These are phyloP conservation scores for Pichia nakasei DNA, from an alignment of 805 yeast genomes.

Conservation along the genomic window DNA sequence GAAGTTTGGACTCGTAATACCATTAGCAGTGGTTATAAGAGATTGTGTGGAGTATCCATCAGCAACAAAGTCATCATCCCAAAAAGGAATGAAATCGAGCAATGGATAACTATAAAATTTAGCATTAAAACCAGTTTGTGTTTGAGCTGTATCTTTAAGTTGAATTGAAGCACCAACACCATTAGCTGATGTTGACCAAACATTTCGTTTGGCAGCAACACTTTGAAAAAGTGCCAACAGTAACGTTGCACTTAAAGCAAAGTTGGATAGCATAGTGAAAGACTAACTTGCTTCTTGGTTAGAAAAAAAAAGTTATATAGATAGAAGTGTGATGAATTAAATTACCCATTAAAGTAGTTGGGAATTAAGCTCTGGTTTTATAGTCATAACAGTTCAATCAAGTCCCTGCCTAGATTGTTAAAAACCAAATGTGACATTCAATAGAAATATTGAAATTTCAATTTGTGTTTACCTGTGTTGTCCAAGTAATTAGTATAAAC, in stretches of 20 bases:
- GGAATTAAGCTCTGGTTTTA: too few species aligned
- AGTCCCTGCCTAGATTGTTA: too few species aligned
- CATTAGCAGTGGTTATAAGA: not conserved
- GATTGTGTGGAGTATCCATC: not conserved
- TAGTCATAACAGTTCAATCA: too few species aligned
- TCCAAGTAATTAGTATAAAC: too few species aligned
- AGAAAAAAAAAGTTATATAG: not conserved
- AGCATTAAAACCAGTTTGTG: slow-evolving; percentile 4
- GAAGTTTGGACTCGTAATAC: slow-evolving; percentile 6
- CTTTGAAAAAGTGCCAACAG: not conserved
- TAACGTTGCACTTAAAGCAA: slow-evolving; percentile 2
- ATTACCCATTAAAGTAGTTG: too few species aligned
- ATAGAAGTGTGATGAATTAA: too few species aligned
- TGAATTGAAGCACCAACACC: slow-evolving; percentile 4
- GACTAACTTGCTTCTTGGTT: not conserved
- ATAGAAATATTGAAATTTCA: too few species aligned
- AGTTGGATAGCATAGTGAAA: slow-evolving; percentile 3
- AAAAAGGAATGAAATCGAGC: not conserved
- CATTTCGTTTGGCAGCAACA: not conserved
- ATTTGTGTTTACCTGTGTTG: too few species aligned
- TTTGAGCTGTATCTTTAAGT: not conserved
- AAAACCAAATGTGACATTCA: too few species aligned
- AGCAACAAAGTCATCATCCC: slow-evolving; percentile 2
- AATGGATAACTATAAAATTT: slow-evolving; percentile 1
- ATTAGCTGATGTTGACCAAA: slow-evolving; percentile 2